Evolutionary conservation across 768 basidiomycete species (phyloP).

Genomic region (Macrocybe gigantea): DNA sequence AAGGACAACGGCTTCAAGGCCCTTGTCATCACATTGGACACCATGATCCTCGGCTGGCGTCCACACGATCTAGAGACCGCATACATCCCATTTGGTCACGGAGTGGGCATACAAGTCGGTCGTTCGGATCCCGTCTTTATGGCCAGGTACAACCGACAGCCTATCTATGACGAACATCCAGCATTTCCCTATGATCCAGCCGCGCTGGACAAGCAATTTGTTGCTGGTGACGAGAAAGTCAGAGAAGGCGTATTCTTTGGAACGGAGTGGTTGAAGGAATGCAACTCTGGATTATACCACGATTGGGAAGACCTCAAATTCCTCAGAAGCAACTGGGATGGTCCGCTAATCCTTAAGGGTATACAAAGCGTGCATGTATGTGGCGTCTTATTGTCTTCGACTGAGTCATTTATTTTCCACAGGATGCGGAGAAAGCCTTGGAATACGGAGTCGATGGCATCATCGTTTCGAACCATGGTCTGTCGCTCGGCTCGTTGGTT

Average conservation of each 20-base stretch:
- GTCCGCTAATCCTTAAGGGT: constrained; percentile 72
- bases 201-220: constrained; percentile 33
- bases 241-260: constrained; percentile 42
- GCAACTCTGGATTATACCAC: constrained; percentile 55
- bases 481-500: background rate
- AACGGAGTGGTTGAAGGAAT: constrained; percentile 55
- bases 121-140: constrained; percentile 77
- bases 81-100: constrained; percentile 64
- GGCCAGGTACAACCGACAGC: constrained; percentile 44
- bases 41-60: constrained; percentile 68
- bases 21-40: constrained; percentile 78
- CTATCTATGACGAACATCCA: constrained; percentile 30
- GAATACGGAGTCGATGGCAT: constrained; percentile 66
- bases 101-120: constrained; percentile 62
- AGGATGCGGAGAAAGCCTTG: constrained; percentile 68
- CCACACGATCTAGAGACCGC: constrained; percentile 64
- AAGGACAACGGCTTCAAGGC: constrained; percentile 62
- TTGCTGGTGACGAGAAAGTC: constrained; percentile 42
- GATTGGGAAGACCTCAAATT: constrained; percentile 71
- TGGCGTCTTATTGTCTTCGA: constrained; percentile 3
- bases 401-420: background rate
- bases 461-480: constrained; percentile 78
- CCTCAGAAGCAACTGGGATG: constrained; percentile 69
- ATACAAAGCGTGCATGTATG: constrained; percentile 59
- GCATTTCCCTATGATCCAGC: constrained; percentile 56